phyloP scores from a whole-genome alignment of 2,329 filamentous ascomycete species.

The Xylaria hypoxylon region DNA sequence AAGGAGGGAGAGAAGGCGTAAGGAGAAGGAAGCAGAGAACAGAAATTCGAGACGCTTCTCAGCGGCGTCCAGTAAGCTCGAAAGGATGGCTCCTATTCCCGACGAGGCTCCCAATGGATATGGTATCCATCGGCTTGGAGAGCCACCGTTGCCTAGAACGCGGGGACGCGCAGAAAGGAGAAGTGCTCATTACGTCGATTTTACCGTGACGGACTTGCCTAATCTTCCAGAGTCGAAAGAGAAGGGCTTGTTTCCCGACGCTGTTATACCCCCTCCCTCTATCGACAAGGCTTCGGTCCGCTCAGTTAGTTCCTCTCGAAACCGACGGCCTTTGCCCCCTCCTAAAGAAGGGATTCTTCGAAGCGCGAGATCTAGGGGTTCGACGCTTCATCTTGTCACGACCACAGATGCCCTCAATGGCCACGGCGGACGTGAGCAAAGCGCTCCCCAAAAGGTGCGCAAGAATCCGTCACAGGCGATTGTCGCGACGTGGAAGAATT shows the following conservation, averaged over 20 bases:
- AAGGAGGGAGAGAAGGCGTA: conserved; percentile 83
- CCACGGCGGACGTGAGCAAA: conserved; percentile 46
- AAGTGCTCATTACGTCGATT: conserved; percentile 72
- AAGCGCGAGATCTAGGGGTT: conserved; percentile 79
- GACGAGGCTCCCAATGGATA: conserved; percentile 76
- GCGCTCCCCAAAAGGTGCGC: conserved; percentile 60
- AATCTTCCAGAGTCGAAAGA: conserved; percentile 74
- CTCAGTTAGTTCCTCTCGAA: conserved; percentile 80
- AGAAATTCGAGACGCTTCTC: conserved; percentile 85
- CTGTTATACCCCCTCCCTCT: conserved; percentile 72
- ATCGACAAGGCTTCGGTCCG: conserved; percentile 83
- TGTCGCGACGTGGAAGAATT: conserved; percentile 71
- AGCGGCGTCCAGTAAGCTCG: conserved; percentile 87
- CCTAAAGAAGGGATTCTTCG: conserved; percentile 82
- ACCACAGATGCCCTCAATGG: conserved; percentile 64
- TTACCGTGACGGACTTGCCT: conserved; percentile 79
- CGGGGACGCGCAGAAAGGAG: conserved; percentile 83
- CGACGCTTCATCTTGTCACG: conserved; percentile 87
- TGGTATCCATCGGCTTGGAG: conserved; percentile 57
- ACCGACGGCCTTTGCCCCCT: conserved; percentile 80
- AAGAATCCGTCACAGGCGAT: conserved; percentile 70
- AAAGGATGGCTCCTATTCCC: conserved; percentile 81
- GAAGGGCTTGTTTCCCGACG: conserved; percentile 58
- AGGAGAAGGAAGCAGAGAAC: conserved; percentile 83
- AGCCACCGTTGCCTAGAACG: conserved; percentile 69